Percentiles rank a stretch among this genome's conserved stretches.
These are phyloP conservation scores for Coemansia sp. DNA, from an alignment of 192 early-diverging fungal species.

Conservation along the genomic window DNA sequence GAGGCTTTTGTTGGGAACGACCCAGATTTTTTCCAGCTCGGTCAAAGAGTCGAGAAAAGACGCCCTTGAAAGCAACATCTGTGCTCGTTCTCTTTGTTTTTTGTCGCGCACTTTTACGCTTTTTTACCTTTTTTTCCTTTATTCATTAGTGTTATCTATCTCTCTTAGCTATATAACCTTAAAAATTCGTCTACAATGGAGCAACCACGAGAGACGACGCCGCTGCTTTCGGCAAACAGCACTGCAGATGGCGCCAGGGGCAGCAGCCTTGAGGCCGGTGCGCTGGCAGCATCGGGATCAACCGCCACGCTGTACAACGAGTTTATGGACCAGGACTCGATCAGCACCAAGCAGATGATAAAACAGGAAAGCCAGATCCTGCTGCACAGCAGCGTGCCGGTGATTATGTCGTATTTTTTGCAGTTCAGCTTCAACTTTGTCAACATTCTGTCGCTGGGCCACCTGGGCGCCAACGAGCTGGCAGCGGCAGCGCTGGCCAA, in stretches of 20 bases:
- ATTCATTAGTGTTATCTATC: not conserved
- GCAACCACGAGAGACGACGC: constrained; percentile 5
- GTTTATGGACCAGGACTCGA: constrained; percentile 26
- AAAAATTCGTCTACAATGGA: not conserved
- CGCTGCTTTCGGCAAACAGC: not conserved
- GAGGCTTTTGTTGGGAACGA: not conserved
- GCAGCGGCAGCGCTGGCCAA: constrained; percentile 62
- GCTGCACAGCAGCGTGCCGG: constrained; percentile 19
- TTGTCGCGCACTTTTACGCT: not conserved
- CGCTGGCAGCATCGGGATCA: constrained; percentile 8
- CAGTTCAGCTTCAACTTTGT: constrained; percentile 62
- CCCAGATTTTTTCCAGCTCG: not conserved
- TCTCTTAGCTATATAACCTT: not conserved
- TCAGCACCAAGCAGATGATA: constrained; percentile 3
- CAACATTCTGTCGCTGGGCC: constrained; percentile 62
- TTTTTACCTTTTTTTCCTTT: not conserved
- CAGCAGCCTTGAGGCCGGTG: constrained; percentile 3
- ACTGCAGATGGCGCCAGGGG: not conserved
- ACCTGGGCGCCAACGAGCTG: constrained; percentile 59
- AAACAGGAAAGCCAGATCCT: constrained; percentile 13
- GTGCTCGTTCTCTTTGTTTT: not conserved
- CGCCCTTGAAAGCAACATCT: not conserved
- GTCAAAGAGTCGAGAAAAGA: not conserved
- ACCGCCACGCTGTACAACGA: constrained; percentile 26
- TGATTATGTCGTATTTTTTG: constrained; percentile 59